Conservation (phyloP, 805 yeast species). For the Ogataea philodendri region DNA sequence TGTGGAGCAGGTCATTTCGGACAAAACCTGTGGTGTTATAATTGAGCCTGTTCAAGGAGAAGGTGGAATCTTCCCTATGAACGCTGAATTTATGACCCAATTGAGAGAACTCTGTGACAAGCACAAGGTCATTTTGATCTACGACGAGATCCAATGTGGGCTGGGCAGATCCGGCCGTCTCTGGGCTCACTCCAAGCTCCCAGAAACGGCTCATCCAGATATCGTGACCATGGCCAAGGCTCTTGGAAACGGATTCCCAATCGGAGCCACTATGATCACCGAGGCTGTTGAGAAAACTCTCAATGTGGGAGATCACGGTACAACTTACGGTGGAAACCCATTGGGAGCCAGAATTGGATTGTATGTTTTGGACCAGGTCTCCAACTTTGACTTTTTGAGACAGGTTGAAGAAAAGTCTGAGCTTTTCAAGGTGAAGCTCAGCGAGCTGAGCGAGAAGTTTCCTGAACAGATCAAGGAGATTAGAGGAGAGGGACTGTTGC, state of each 20-base stretch:
- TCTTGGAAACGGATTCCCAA: slow-evolving; percentile 93
- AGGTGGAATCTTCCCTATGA: slow-evolving; percentile 83
- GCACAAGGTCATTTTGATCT: slow-evolving; percentile 73
- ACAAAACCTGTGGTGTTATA: slow-evolving; percentile 83
- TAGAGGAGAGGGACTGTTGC: slow-evolving; percentile 85
- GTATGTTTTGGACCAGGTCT: slow-evolving; percentile 68
- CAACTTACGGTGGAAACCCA: slow-evolving; percentile 97
- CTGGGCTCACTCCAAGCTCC: slow-evolving; percentile 86
- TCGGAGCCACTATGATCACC: slow-evolving; percentile 88
- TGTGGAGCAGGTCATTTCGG: slow-evolving; percentile 54
- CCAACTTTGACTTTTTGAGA: slow-evolving; percentile 56
- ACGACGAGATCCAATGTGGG: slow-evolving; percentile 97
- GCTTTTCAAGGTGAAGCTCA: slow-evolving; percentile 50
- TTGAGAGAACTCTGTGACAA: slow-evolving; percentile 66
- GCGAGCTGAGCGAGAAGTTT: slow-evolving; percentile 49
- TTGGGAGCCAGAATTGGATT: slow-evolving; percentile 79
- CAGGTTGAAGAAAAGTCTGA: slow-evolving; percentile 62
- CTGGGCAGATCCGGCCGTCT: slow-evolving; percentile 87
- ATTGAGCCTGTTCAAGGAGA: slow-evolving; percentile 98
- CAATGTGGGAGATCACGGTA: slow-evolving; percentile 94
- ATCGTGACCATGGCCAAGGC: slow-evolving; percentile 94
- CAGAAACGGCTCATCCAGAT: slow-evolving; percentile 87
- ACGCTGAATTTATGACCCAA: slow-evolving; percentile 59
- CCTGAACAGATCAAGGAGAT: slow-evolving; percentile 63
- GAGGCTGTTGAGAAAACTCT: slow-evolving; percentile 71